A percentile compares a stretch with the other conserved stretches of the same genome.
Conservation (phyloP, 1,284 basidiomycete genomes). For the Ceratobasidium papillatum region DNA sequence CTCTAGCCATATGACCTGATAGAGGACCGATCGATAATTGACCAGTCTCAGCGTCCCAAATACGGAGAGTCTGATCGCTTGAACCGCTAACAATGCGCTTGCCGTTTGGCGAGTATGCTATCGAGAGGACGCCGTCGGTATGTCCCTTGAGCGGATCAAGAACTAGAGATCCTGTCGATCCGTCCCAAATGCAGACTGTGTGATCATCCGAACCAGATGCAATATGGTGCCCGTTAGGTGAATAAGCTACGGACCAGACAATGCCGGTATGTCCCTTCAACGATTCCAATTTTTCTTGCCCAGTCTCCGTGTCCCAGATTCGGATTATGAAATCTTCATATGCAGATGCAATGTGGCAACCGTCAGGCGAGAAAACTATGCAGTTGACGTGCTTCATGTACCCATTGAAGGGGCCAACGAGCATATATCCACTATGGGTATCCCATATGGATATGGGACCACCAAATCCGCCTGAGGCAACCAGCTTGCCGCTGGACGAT, state of each 20-base stretch:
- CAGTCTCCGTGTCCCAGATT: constrained; percentile 12
- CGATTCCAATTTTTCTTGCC: neutral
- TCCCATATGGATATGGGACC: neutral
- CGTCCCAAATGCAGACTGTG: neutral
- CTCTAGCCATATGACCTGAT: constrained; percentile 43
- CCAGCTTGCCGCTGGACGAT: neutral
- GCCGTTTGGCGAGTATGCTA: constrained; percentile 36
- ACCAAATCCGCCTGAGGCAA: neutral
- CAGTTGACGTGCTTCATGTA: neutral
- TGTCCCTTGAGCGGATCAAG: neutral
- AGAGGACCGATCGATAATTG: neutral
- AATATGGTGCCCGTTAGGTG: neutral
- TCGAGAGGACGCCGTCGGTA: neutral
- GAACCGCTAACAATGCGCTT: constrained; percentile 24
- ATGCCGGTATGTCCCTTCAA: neutral
- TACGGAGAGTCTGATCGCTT: constrained; percentile 8
- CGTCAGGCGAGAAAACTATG: constrained; percentile 31
- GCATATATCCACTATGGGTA: neutral
- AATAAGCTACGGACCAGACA: neutral
- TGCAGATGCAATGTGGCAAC: constrained; percentile 3
- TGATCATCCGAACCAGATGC: neutral
- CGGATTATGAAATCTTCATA: neutral
- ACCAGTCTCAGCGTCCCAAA: neutral
- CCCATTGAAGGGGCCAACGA: neutral
- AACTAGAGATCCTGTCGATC: neutral